Evolutionary conservation across 1,284 basidiomycete genomes (phyloP).

Genomic region (Leccinum variabile): DNA sequence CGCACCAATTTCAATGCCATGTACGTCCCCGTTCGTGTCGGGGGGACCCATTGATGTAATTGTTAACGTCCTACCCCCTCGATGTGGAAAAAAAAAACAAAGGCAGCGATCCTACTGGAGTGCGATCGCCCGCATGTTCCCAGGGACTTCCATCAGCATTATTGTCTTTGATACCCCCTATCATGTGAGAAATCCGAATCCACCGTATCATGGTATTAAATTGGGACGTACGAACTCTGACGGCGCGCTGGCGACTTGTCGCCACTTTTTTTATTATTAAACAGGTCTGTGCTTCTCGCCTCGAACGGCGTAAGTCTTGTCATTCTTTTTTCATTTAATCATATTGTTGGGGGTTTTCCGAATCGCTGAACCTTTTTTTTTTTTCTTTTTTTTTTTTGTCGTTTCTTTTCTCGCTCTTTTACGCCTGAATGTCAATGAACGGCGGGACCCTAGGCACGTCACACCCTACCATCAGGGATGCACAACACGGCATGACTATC

Average conservation of each 20-base stretch:
- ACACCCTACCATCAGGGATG: slow-evolving; percentile 68
- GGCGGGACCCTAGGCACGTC: slow-evolving; percentile 46
- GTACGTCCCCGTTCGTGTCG: slow-evolving; percentile 42
- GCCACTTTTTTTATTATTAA: neutral
- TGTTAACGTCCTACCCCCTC: neutral
- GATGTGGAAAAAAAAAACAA: slow-evolving; percentile 3
- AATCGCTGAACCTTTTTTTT: neutral
- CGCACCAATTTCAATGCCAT: slow-evolving; percentile 66
- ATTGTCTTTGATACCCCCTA: slow-evolving; percentile 73
- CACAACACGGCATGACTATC: slow-evolving; percentile 54
- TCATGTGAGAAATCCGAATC: slow-evolving; percentile 50
- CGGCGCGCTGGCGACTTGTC: slow-evolving; percentile 6
- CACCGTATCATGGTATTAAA: slow-evolving; percentile 10
- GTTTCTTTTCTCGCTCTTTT: slow-evolving; percentile 1
- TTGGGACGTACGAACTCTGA: slow-evolving; percentile 10
- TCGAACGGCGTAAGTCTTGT: slow-evolving; percentile 19
- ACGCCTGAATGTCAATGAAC: neutral
- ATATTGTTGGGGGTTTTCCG: neutral
- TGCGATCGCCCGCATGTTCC: slow-evolving; percentile 61
- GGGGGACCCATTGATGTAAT: neutral
- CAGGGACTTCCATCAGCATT: slow-evolving; percentile 60
- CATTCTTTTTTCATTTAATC: neutral
- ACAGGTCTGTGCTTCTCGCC: slow-evolving; percentile 24
- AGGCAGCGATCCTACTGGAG: slow-evolving; percentile 74
- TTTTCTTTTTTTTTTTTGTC: neutral